Evolutionary conservation across 2,329 filamentous ascomycete genomes (phyloP), one percentile per base, ranked within the genome.

Genomic region (Dothistroma septosporum): DNA sequence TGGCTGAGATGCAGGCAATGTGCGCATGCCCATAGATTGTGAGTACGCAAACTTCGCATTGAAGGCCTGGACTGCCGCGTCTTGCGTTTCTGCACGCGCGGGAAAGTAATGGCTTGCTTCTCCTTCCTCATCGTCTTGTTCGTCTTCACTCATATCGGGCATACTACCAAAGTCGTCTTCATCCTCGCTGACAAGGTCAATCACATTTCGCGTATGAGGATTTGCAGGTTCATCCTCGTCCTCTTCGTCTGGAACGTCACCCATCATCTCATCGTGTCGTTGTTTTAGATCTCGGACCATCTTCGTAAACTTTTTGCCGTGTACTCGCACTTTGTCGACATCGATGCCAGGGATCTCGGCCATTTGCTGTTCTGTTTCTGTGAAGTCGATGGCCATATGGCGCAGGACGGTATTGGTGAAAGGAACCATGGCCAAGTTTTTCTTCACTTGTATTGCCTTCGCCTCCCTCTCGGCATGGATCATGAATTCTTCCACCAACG

Each of bases 361-460:
- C 85, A 94, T 89, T 60, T 85, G 78, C 16, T 83, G 81, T 10
- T 85, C 69, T 9, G 79, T 84, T 8, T 78, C 80, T 0, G 89
- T 89, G 79, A 89, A 88, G 35, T 80, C 75, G 54, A 91, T 84
- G 12, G 84, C 87, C 88, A 94, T 92, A 66, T 88, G 83, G 37
- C 87, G 84, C 55, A 92, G 81, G 14, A 90, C 81, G 22, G 80
- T 80, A 62, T 91, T 87, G 0, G 85, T 86, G 71, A 94, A 94
- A 0, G 81, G 80, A 4, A 83, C 80, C 22, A 79, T 78, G 9
- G 84, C 81, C 33, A 88, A 74, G 4, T 79, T 78, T 55, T 84
- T 83, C 24, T 79, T 78, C 63, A 85, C 83, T 67, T 87, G 83
- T 24, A 92, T 78, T 1, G 80, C 77, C 67, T 87, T 84, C 66